phyloP scores from a whole-genome alignment of 2,329 filamentous ascomycete genomes.

The Whalleya microplaca region DNA sequence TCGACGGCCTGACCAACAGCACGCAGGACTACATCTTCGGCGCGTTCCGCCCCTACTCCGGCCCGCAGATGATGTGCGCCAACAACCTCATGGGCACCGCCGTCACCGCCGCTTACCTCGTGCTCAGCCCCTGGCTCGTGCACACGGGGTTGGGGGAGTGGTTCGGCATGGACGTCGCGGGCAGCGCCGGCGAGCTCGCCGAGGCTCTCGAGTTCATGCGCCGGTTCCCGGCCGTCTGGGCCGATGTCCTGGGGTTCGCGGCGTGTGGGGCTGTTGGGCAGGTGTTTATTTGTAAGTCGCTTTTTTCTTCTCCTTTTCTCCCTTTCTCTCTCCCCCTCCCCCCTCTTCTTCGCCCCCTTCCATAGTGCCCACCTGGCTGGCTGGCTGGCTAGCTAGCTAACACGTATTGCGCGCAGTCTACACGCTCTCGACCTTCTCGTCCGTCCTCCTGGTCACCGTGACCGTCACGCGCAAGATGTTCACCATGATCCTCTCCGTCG shows the following conservation, averaged over 20 bases:
- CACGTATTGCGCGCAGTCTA: slow-evolving; percentile 60
- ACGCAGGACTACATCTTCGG: slow-evolving; percentile 95
- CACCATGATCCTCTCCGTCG: slow-evolving; percentile 95
- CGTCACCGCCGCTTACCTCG: slow-evolving; percentile 76
- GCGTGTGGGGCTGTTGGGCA: slow-evolving; percentile 91
- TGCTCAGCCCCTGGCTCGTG: slow-evolving; percentile 80
- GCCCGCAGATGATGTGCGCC: slow-evolving; percentile 99
- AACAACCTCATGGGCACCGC: slow-evolving; percentile 87
- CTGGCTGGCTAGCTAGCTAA: not conserved
- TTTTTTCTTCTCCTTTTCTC: not conserved
- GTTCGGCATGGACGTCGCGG: slow-evolving; percentile 67
- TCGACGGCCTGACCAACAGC: slow-evolving; percentile 94
- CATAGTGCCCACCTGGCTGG: no score
- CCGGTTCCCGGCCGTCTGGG: slow-evolving; percentile 78
- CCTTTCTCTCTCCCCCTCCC: not conserved
- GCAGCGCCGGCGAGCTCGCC: slow-evolving; percentile 73
- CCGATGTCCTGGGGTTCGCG: slow-evolving; percentile 88
- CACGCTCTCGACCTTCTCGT: slow-evolving; percentile 90
- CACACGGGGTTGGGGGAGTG: slow-evolving; percentile 66
- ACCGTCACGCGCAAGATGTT: slow-evolving; percentile 99
- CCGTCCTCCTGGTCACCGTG: slow-evolving; percentile 89
- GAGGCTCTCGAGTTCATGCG: slow-evolving; percentile 82
- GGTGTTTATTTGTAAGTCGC: slow-evolving; percentile 81
- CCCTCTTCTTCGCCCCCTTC: not conserved
- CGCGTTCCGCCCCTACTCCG: slow-evolving; percentile 78